phyloP scores from a whole-genome alignment of 495 filamentous ascomycete species.

The Cryomyces minteri region DNA sequence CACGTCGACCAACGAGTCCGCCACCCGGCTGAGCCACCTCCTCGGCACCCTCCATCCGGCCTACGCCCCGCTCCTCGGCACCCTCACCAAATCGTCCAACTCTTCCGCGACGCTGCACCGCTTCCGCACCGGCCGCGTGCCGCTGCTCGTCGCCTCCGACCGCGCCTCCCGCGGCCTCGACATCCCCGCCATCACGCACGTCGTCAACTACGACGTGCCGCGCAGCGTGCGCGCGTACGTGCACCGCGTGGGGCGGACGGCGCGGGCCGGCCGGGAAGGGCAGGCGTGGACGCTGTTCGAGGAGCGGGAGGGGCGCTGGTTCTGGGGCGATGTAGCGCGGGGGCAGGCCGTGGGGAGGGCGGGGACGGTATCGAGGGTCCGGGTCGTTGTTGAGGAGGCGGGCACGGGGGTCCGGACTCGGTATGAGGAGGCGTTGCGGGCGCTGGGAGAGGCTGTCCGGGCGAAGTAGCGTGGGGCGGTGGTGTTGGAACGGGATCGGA shows the following conservation, averaged over 20 bases:
- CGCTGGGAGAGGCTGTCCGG: conserved; percentile 27
- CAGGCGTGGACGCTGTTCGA: conserved; percentile 70
- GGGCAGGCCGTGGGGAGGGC: conserved; percentile 27
- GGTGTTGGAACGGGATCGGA: too few species aligned
- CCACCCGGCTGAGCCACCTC: conserved; percentile 61
- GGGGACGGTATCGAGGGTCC: conserved; percentile 25
- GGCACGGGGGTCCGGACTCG: conserved; percentile 17
- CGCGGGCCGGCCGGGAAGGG: conserved; percentile 59
- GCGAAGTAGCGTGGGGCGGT: too few species aligned
- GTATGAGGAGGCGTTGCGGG: conserved; percentile 41
- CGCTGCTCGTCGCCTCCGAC: conserved; percentile 75
- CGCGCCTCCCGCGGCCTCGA: conserved; percentile 89
- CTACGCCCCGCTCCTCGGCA: conserved; percentile 36
- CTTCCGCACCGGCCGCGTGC: conserved; percentile 43
- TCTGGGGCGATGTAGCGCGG: conserved; percentile 56
- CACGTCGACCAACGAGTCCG: conserved; percentile 70
- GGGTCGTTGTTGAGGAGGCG: conserved; percentile 26
- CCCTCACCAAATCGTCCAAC: conserved; percentile 56
- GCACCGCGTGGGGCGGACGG: conserved; percentile 84
- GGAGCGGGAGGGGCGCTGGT: conserved; percentile 66
- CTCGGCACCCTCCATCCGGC: conserved; percentile 44
- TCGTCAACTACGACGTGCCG: conserved; percentile 91
- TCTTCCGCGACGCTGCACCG: conserved; percentile 42
- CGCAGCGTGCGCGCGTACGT: conserved; percentile 65
- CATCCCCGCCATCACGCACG: conserved; percentile 55